These are phyloP conservation scores for Solanum clarkiae DNA, from an alignment of 257 asterid genomes.

Conservation along the genomic window DNA sequence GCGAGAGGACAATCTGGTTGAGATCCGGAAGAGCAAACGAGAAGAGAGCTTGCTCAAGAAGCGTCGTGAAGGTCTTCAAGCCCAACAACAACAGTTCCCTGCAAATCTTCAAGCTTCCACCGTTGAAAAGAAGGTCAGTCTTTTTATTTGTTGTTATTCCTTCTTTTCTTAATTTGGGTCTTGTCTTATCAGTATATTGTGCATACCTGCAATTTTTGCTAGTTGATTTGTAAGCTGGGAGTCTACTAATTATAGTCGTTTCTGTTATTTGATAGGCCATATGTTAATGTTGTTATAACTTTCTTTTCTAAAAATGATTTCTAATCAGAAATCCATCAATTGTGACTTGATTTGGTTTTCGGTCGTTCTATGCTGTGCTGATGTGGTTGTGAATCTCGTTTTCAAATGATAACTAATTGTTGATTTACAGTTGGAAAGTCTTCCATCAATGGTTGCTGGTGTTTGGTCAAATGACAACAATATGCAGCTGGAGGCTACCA, in stretches of 20 bases:
- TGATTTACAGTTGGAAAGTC: constrained; percentile 66
- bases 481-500: constrained; percentile 77
- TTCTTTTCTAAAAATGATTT: not conserved
- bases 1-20: constrained; percentile 94
- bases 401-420: not conserved
- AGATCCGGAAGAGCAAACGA: constrained; percentile 89
- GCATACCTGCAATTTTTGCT: not conserved
- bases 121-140: constrained; percentile 55
- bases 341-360: not conserved
- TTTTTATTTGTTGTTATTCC: not conserved
- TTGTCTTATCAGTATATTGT: not conserved
- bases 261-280: not conserved
- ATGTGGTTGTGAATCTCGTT: not conserved
- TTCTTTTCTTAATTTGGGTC: not conserved
- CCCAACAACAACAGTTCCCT: constrained; percentile 33
- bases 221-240: not conserved
- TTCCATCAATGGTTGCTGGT: constrained; percentile 67
- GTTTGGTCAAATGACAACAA: constrained; percentile 51
- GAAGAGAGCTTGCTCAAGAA: constrained; percentile 81
- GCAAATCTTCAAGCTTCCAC: constrained; percentile 35
- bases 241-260: not conserved
- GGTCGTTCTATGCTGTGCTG: not conserved
- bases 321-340: not conserved
- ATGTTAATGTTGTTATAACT: not conserved
- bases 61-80: constrained; percentile 77